A percentile compares a stretch with the other conserved stretches of the same genome.
phyloP scores from a whole-genome alignment of 768 basidiomycete species.

The Leucosporidium yakuticum region DNA sequence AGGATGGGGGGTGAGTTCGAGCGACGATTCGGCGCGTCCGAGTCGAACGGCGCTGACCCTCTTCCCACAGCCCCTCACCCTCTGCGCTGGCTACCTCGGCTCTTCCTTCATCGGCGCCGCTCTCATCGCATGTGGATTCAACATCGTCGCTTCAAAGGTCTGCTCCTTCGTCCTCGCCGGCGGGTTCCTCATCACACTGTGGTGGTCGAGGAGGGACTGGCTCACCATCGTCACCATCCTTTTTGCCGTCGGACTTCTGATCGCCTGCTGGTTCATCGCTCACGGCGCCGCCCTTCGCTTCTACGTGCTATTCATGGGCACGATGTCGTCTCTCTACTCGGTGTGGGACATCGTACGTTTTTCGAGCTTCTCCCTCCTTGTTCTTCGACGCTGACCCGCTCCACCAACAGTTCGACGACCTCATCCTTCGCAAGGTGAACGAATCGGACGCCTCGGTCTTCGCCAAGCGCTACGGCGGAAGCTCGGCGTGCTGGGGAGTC shows the following conservation, averaged over 20 bases:
- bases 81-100: conserved; percentile 46
- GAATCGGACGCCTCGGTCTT: conserved; percentile 81
- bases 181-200: conserved; percentile 82
- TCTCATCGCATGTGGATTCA: conserved; percentile 77
- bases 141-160: conserved; percentile 76
- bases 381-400: neutral
- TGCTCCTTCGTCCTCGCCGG: conserved; percentile 70
- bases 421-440: conserved; percentile 52
- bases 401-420: conserved; percentile 48
- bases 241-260: conserved; percentile 70
- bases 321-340: neutral
- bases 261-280: conserved; percentile 69
- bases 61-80: conserved; percentile 5
- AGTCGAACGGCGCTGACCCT: neutral
- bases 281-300: conserved; percentile 70
- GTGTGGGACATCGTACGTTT: conserved; percentile 79
- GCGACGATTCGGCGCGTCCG: neutral
- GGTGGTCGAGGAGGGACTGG: conserved; percentile 58
- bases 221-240: conserved; percentile 72
- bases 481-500: conserved; percentile 58
- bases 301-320: conserved; percentile 50
- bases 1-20: conserved; percentile 44
- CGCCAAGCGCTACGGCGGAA: conserved; percentile 57
- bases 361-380: conserved; percentile 1
- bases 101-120: conserved; percentile 75